A percentile compares a stretch with the other conserved stretches of the same genome.
These are phyloP conservation scores for Populus hybrid DNA, from an alignment of 441 rosid genomes.

Conservation along the genomic window DNA sequence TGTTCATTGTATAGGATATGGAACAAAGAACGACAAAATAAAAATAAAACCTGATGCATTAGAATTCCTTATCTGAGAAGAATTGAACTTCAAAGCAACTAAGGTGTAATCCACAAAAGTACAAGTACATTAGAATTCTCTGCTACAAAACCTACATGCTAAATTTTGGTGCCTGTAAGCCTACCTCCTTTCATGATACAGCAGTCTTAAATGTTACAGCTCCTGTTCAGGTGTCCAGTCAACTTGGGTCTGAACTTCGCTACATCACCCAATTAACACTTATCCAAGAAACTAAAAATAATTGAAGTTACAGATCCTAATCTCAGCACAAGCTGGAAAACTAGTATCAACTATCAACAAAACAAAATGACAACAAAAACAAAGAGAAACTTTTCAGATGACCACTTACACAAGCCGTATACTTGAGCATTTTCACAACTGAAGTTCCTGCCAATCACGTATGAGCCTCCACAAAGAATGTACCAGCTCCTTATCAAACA, in stretches of 20 bases:
- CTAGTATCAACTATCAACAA: slow-evolving; percentile 32
- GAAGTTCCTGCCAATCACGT: slow-evolving; percentile 15
- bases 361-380: slow-evolving; percentile 14
- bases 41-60: neutral
- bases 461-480: slow-evolving; percentile 20
- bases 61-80: slow-evolving; percentile 18
- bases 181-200: slow-evolving; percentile 35
- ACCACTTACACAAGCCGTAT: slow-evolving; percentile 27
- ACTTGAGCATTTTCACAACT: slow-evolving; percentile 26
- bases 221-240: slow-evolving; percentile 17
- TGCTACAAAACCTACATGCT: slow-evolving; percentile 33
- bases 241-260: slow-evolving; percentile 27
- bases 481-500: slow-evolving; percentile 24
- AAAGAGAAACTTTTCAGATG: slow-evolving; percentile 13
- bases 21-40: neutral
- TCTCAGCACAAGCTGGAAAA: slow-evolving; percentile 30
- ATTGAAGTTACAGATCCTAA: slow-evolving; percentile 26
- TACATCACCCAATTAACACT: slow-evolving; percentile 34
- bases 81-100: slow-evolving; percentile 19
- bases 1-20: slow-evolving; percentile 9
- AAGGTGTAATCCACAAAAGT: slow-evolving; percentile 24
- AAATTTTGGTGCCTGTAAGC: slow-evolving; percentile 28
- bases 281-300: slow-evolving; percentile 19
- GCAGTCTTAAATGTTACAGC: slow-evolving; percentile 30
- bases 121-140: slow-evolving; percentile 34